Evolutionary conservation across 139 green algal genomes (phyloP).

Genomic region (Raphidocelis subcapitata): DNA sequence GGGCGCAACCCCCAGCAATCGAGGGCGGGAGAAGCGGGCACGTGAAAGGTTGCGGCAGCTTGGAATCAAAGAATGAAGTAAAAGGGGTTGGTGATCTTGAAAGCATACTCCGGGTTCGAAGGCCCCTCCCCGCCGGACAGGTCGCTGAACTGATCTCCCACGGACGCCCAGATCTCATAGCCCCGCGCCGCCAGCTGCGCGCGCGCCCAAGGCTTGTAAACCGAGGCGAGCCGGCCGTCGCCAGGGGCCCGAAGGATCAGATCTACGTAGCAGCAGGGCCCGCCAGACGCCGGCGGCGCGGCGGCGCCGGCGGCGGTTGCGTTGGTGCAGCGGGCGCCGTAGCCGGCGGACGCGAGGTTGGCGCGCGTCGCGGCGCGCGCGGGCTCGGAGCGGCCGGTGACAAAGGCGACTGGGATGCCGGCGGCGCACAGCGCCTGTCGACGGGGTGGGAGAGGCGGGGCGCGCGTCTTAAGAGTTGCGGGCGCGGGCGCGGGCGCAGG

Average conservation of each 20-base stretch:
- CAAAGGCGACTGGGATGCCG: constrained; percentile 39
- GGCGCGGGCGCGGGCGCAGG: too few relatives aligned
- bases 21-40: too few relatives aligned
- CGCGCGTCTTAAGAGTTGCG: too few relatives aligned
- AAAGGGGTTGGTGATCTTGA: too few relatives aligned
- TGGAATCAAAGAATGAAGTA: too few relatives aligned
- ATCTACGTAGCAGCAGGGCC: constrained; percentile 40
- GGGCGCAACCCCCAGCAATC: too few relatives aligned
- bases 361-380: constrained; percentile 31
- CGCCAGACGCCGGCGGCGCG: not conserved
- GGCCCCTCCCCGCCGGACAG: too few relatives aligned
- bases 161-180: constrained; percentile 14
- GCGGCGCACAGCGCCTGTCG: not conserved
- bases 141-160: constrained; percentile 35
- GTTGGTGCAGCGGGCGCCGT: constrained; percentile 21
- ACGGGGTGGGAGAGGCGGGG: too few relatives aligned
- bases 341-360: constrained; percentile 53
- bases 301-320: not conserved
- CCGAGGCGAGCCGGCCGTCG: constrained; percentile 35
- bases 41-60: too few relatives aligned
- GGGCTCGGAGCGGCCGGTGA: constrained; percentile 54
- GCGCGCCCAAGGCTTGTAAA: constrained; percentile 63
- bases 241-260: constrained; percentile 39
- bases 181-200: constrained; percentile 24
- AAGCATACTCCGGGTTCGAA: too few relatives aligned